Base-by-base conservation (phyloP, 1,139 yeast genomes). In the Sugiyamaella pinicola region DNA sequence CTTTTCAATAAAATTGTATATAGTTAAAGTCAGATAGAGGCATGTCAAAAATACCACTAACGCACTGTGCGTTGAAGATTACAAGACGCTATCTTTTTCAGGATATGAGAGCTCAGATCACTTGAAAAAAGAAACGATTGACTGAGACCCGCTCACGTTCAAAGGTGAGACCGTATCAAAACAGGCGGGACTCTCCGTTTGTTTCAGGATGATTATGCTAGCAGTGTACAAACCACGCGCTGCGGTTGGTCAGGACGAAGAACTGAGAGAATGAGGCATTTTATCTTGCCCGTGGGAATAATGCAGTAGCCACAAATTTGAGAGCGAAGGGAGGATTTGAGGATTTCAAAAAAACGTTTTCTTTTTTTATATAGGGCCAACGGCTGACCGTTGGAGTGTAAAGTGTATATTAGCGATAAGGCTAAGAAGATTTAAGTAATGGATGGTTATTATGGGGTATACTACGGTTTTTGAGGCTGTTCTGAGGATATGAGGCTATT, bases 141-240 rank as follows among this genome's bases (percentile, higher is more conserved):
- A 35, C 31, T 26, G n/a, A n/a, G n/a, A n/a, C n/a, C n/a, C n/a
- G n/a, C n/a, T n/a, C n/a, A n/a, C n/a, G n/a, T n/a, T n/a, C 31
- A 26, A 26, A 35, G 9, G 22, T 35, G 40, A 35, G 18, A 35
- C 40, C 40, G 13, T n/a, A n/a, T n/a, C n/a, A n/a, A n/a, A n/a
- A n/a, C n/a, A n/a, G n/a, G n/a, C n/a, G n/a, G n/a, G n/a, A n/a
- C n/a, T n/a, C n/a, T n/a, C n/a, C n/a, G 31, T 26, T 10, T 3
- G 4, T 7, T 7, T 26, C 31, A 26, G 2, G 31, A n/a, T 4
- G 31, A 26, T 26, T 9, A 10, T 26, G 31, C n/a, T 4, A 26
- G n/a, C 31, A 26, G 31, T 26, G 31, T 10, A n/a, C 8, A 26
- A 3, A 26, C 9, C 12, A 7, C 12, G n/a, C n/a, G 31, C 31